Base-by-base conservation (phyloP, 2,329 filamentous ascomycete species). In the Triangularia setosa region DNA sequence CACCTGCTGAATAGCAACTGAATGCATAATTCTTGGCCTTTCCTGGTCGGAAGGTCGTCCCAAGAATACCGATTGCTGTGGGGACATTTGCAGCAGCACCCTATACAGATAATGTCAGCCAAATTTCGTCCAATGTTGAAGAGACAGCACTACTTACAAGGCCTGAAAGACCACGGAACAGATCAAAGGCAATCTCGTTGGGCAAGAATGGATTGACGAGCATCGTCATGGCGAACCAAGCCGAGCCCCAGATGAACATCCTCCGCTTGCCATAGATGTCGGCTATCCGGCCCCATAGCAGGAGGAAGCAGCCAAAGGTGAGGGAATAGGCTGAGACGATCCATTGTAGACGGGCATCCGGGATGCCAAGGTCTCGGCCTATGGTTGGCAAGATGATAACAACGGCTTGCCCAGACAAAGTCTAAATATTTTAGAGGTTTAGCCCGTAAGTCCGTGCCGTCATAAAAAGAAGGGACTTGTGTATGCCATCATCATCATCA, bases 1-100 rank as follows among this genome's bases (percentile, higher is more conserved):
- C 85, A 1, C 87, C 88, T 1, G 87, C 87, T 18, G 84, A 82
- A 64, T 89, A 90, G 23, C 83, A 80, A 40, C 84, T 85, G 69
- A 91, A 90, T 1, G 88, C 87, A 72, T 90, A 89, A 69, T 89
- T 90, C 75, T 90, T 90, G 3, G 87, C 84, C 67, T 85, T 87
- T 0, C 88, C 87, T 0, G 87, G 87, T 1, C 84, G 83, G 62
- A 91, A 91, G 0, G 86, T 90, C 1, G 84, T 84, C 0, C 87
- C 88, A 2, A 91, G 74, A 44, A 91, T 90, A 0, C 89, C 89
- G 71, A 91, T 85, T 0, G 88, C 89, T 0, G 88, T 90, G 0
- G 89, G 88, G 0, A 90, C 86, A 71, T 89, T 90, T 16, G 87
- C 87, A 1, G 89, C 88, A 25, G 86, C 86, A 1, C 87, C 88